These are phyloP conservation scores for Candida dendrica DNA, from an alignment of 805 yeast genomes.

Conservation along the genomic window DNA sequence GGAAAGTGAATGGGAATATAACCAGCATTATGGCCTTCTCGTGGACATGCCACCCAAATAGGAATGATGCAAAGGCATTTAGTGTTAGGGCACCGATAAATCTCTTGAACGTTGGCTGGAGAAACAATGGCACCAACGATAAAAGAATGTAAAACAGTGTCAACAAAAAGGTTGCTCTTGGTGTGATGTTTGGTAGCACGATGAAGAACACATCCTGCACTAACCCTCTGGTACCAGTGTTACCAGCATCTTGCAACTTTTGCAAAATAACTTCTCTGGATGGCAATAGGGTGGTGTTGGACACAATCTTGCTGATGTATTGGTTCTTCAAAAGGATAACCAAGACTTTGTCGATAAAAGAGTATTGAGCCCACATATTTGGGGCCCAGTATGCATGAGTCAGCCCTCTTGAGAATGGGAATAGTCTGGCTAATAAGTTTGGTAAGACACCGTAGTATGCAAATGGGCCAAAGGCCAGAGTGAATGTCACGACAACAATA, in stretches of 20 bases:
- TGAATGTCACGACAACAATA: slow-evolving; percentile 55
- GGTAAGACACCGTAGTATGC: slow-evolving; percentile 48
- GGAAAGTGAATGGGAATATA: slow-evolving; percentile 79
- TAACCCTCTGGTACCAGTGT: slow-evolving; percentile 69
- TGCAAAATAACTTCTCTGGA: slow-evolving; percentile 22
- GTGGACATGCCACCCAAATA: slow-evolving; percentile 99
- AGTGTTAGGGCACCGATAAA: slow-evolving; percentile 80
- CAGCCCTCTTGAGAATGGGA: slow-evolving; percentile 91
- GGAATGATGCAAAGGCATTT: slow-evolving; percentile 85
- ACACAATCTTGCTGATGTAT: slow-evolving; percentile 33
- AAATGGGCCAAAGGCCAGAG: slow-evolving; percentile 76
- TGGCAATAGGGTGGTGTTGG: slow-evolving; percentile 26
- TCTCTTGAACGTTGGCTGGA: slow-evolving; percentile 68
- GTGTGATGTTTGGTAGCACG: slow-evolving; percentile 74
- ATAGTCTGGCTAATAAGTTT: slow-evolving; percentile 60
- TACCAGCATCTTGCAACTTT: slow-evolving; percentile 25
- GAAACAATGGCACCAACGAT: slow-evolving; percentile 63
- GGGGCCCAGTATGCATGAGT: slow-evolving; percentile 99
- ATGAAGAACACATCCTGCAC: slow-evolving; percentile 87
- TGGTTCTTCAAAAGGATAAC: slow-evolving; percentile 33
- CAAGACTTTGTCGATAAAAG: slow-evolving; percentile 69
- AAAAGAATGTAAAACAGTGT: slow-evolving; percentile 81
- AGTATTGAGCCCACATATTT: slow-evolving; percentile 91
- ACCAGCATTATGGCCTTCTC: slow-evolving; percentile 93
- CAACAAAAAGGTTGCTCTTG: slow-evolving; percentile 66